These are phyloP conservation scores for Colletotrichum phormii DNA, from an alignment of 2,329 filamentous ascomycete genomes.

Conservation along the genomic window DNA sequence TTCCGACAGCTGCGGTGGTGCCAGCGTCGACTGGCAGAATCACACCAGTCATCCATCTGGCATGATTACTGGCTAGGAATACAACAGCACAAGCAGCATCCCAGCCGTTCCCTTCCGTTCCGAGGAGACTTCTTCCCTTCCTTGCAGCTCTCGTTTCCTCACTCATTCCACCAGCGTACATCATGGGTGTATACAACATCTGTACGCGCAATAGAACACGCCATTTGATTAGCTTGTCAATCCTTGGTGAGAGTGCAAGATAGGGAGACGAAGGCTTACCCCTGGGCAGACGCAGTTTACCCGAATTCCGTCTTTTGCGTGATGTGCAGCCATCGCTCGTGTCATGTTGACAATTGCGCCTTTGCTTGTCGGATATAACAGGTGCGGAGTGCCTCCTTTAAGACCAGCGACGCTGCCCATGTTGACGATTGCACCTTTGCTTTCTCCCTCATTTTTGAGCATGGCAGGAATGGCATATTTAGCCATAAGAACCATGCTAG, in stretches of 20 bases:
- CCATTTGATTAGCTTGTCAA: background rate
- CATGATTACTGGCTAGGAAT: conserved; percentile 53
- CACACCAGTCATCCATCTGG: conserved; percentile 57
- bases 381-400: conserved; percentile 52
- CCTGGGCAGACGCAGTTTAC: conserved; percentile 57
- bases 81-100: conserved; percentile 53
- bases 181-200: conserved; percentile 62
- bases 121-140: conserved; percentile 51
- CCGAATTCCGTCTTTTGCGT: conserved; percentile 44
- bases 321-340: conserved; percentile 57
- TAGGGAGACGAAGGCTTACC: conserved; percentile 44
- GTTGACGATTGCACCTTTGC: conserved; percentile 68
- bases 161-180: conserved; percentile 53
- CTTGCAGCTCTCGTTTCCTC: conserved; percentile 51
- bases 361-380: conserved; percentile 55
- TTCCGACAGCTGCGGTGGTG: conserved; percentile 46
- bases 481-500: conserved; percentile 37
- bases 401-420: conserved; percentile 71
- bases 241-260: background rate
- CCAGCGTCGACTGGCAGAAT: conserved; percentile 57
- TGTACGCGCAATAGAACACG: conserved; percentile 27
- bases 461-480: conserved; percentile 36
- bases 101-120: conserved; percentile 57
- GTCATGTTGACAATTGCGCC: conserved; percentile 59
- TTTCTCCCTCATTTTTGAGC: conserved; percentile 58